Base-by-base conservation (phyloP, 1,284 basidiomycete species). In the Boletellus sp. region DNA sequence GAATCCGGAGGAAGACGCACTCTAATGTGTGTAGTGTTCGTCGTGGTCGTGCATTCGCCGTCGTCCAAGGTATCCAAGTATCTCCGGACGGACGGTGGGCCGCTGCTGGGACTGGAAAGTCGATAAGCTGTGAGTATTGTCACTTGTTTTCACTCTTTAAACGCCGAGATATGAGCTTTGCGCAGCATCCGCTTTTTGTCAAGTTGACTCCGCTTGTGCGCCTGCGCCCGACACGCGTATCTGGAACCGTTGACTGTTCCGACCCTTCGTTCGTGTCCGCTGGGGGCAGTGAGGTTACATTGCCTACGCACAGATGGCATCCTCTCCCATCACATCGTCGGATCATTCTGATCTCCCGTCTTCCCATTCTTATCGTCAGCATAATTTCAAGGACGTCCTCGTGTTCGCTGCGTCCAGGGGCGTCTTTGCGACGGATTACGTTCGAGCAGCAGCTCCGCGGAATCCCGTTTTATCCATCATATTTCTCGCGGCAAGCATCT, bases 61-160 rank as follows among this genome's bases (percentile, higher is more conserved):
- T 79, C 2, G 79, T 93, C 5, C 80, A 85, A 47, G 65, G 65
- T 12, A 69, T 82, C n/a, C 74, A 69, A 46, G 84, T 83, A 74
- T 78, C 83, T 3, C 61, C 67, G 0, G 86, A 89, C 59, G 83
- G 82, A 19, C 71, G 85, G 24, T 93, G 88, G 84, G 70, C 87
- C 6, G n/a, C n/a, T n/a, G n/a, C n/a, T n/a, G n/a, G n/a, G n/a
- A n/a, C n/a, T 64, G 73, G 62, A 89, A 91, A 58, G 69, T 74
- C 2, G 65, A 69, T 8, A 74, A 77, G 47, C 59, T 51, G 85
- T 85, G 60, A 60, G 77, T 67, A 15, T 33, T 52, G 21, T 18
- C 44, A 53, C 13, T 22, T 24, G 24, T 24, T 21, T 30, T 16
- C n/a, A n/a, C n/a, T n/a, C n/a, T n/a, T n/a, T n/a, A n/a, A n/a